Evolutionary conservation across 495 filamentous ascomycete species (phyloP).

Genomic region (Penicillium simplicissimum): DNA sequence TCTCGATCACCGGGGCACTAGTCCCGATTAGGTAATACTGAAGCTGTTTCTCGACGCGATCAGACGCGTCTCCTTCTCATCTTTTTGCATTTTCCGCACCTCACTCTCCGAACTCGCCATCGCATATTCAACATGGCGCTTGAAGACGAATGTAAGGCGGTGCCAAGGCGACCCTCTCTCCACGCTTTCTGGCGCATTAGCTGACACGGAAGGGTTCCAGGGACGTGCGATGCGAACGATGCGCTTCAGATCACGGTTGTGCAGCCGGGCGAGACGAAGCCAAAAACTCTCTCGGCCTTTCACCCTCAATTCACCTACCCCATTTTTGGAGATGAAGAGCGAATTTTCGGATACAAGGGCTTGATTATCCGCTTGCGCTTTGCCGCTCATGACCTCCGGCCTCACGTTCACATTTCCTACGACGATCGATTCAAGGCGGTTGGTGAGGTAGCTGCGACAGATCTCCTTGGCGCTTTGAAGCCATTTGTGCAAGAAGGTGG

Average conservation of each 20-base stretch:
- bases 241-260: slow-evolving; percentile 71
- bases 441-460: slow-evolving; percentile 66
- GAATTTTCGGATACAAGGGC: slow-evolving; percentile 85
- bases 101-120: slow-evolving; percentile 2
- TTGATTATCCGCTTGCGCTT: slow-evolving; percentile 76
- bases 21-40: slow-evolving; percentile 31
- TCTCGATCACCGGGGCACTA: slow-evolving; percentile 14
- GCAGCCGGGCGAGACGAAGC: slow-evolving; percentile 53
- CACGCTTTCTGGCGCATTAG: neutral
- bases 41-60: slow-evolving; percentile 19
- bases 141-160: slow-evolving; percentile 53
- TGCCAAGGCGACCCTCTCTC: slow-evolving; percentile 11
- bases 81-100: slow-evolving; percentile 10
- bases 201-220: slow-evolving; percentile 42
- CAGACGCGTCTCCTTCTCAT: slow-evolving; percentile 19
- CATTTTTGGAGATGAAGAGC: slow-evolving; percentile 88
- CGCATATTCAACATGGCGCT: slow-evolving; percentile 38
- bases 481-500: slow-evolving; percentile 68
- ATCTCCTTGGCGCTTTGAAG: slow-evolving; percentile 64
- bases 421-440: slow-evolving; percentile 71
- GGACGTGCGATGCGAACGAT: slow-evolving; percentile 75
- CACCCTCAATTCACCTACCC: slow-evolving; percentile 85
- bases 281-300: slow-evolving; percentile 65
- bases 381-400: slow-evolving; percentile 77
- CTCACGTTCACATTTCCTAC: slow-evolving; percentile 69